phyloP scores from a whole-genome alignment of 768 basidiomycete genomes.

The Mycena galopus region DNA sequence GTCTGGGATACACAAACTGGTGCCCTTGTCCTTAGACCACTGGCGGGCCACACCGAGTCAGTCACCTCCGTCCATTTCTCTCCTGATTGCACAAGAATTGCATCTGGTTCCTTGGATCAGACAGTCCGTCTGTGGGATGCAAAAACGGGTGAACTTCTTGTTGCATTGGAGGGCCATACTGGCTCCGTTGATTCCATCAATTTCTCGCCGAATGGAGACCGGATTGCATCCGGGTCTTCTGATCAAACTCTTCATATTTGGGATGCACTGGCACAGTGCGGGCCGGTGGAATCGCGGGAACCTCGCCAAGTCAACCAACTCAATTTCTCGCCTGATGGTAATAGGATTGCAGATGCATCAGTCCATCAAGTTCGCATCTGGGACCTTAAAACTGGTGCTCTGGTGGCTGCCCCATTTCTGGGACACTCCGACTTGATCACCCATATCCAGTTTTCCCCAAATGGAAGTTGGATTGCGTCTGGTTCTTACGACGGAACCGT shows the following conservation, averaged over 20 bases:
- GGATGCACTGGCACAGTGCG: no score
- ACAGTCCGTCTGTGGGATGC: no score
- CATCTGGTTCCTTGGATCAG: not conserved
- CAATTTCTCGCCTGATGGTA: not conserved
- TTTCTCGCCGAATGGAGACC: no score
- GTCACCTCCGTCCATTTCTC: not conserved
- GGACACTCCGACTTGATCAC: not conserved
- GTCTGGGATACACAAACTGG: not conserved
- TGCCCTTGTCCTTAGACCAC: no score
- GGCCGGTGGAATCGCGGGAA: not conserved
- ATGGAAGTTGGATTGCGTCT: not conserved
- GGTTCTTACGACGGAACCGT: not conserved
- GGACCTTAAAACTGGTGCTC: no score
- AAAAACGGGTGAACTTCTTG: no score
- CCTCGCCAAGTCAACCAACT: no score
- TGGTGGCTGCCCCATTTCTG: not conserved
- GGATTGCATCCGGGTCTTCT: no score
- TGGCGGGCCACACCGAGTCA: no score
- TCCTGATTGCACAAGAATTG: not conserved
- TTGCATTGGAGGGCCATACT: no score
- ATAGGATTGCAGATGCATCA: not conserved
- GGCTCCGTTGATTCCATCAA: no score
- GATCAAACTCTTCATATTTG: no score
- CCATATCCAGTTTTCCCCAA: not conserved
- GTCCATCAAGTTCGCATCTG: not conserved